These are phyloP conservation scores for Phytophthora foliorum DNA, from an alignment of 352 stramenopile species.

Conservation along the genomic window DNA sequence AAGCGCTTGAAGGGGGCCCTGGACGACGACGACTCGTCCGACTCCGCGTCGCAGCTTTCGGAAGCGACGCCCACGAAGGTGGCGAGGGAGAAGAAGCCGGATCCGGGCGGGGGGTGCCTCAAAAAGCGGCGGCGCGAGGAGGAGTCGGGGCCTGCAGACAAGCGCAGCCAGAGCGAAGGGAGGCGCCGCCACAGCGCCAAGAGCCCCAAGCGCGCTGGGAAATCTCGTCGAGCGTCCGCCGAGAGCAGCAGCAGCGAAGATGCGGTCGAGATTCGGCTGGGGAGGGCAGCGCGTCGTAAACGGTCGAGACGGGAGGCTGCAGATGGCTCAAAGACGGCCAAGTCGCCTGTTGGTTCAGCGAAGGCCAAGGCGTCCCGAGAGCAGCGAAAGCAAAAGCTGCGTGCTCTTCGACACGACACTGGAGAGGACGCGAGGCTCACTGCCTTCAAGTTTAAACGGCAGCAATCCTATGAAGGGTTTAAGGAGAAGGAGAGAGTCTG, in stretches of 20 bases:
- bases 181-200: neutral
- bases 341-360: neutral
- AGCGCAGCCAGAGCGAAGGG: neutral
- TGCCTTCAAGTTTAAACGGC: slow-evolving; percentile 13
- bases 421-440: slow-evolving; percentile 5
- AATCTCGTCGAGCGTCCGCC: neutral
- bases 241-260: neutral
- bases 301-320: neutral
- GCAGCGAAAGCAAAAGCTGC: slow-evolving; percentile 16
- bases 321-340: slow-evolving; percentile 2
- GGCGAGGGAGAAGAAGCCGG: slow-evolving; percentile 4
- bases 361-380: slow-evolving; percentile 5
- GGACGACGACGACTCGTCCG: slow-evolving; percentile 41
- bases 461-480: neutral
- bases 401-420: neutral
- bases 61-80: slow-evolving; percentile 9
- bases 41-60: slow-evolving; percentile 19
- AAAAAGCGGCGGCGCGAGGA: slow-evolving; percentile 10
- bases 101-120: neutral
- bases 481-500: slow-evolving; percentile 10
- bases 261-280: neutral
- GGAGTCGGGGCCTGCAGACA: neutral
- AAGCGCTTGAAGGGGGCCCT: slow-evolving; percentile 29
- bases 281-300: slow-evolving; percentile 17
- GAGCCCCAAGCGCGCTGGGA: slow-evolving; percentile 1